These are phyloP conservation scores for Lachnellula willkommii DNA, from an alignment of 2,329 filamentous ascomycete genomes.

Conservation along the genomic window DNA sequence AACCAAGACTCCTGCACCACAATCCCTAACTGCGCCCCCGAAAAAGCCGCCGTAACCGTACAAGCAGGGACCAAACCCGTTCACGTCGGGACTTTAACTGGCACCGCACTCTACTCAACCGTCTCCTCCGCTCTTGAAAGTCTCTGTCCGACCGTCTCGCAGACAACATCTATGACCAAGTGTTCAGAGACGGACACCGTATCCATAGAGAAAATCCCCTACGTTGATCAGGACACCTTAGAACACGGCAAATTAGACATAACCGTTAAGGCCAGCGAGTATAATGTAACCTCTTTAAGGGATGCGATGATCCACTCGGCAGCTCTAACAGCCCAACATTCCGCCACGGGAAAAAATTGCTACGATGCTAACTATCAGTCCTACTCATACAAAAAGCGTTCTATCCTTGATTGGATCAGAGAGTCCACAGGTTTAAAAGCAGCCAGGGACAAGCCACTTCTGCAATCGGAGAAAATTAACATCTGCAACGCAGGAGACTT, in stretches of 20 bases:
- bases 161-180: slow-evolving; percentile 6
- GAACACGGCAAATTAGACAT: neutral
- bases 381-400: no score
- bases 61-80: slow-evolving; percentile 6
- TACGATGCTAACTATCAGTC: neutral
- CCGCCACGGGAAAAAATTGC: slow-evolving; percentile 9
- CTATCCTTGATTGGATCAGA: neutral
- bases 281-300: slow-evolving; percentile 2
- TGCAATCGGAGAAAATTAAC: neutral
- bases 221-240: neutral
- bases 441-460: no score
- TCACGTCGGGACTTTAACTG: slow-evolving; percentile 6
- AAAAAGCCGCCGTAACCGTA: slow-evolving; percentile 2
- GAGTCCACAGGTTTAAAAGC: neutral
- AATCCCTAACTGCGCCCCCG: slow-evolving; percentile 3
- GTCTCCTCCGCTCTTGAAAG: slow-evolving; percentile 5
- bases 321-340: neutral
- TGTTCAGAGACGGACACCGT: neutral
- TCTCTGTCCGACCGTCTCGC: slow-evolving; percentile 8
- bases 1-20: slow-evolving; percentile 4
- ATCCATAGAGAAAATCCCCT: neutral
- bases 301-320: slow-evolving; percentile 9
- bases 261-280: neutral
- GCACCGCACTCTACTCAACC: slow-evolving; percentile 6
- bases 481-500: slow-evolving; percentile 2